Evolutionary conservation across 257 asterid species (phyloP).

Genomic region (Nicotiana knightiana): DNA sequence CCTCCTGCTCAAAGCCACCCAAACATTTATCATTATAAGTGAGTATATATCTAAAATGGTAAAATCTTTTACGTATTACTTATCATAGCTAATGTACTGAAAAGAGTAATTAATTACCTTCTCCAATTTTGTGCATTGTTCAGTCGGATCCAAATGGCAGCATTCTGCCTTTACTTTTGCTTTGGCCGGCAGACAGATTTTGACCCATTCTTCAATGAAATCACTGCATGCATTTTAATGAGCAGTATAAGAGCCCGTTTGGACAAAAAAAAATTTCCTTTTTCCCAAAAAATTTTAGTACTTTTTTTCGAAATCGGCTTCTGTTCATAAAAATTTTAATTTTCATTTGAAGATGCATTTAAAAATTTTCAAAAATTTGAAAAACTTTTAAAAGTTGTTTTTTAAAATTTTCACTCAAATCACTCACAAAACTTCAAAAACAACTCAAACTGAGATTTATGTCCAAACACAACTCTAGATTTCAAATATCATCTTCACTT

Average conservation of each 20-base stretch:
- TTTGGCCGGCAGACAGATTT: constrained; percentile 62
- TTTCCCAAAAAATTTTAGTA: too few relatives aligned
- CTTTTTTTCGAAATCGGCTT: too few relatives aligned
- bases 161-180: constrained; percentile 48
- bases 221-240: constrained; percentile 42
- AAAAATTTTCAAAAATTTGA: too few relatives aligned
- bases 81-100: not conserved
- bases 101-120: constrained; percentile 38
- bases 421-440: too few relatives aligned
- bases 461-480: too few relatives aligned
- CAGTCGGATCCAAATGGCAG: constrained; percentile 34
- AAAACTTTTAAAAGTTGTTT: too few relatives aligned
- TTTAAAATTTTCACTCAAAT: too few relatives aligned
- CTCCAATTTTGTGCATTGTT: constrained; percentile 56
- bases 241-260: too few relatives aligned
- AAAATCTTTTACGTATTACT: not conserved
- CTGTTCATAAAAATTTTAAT: too few relatives aligned
- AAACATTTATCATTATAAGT: not conserved
- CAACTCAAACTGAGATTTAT: too few relatives aligned
- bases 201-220: constrained; percentile 90
- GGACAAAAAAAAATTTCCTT: not conserved
- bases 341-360: too few relatives aligned
- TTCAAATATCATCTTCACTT: too few relatives aligned
- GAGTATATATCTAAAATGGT: not conserved
- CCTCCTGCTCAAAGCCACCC: constrained; percentile 47